These are phyloP conservation scores for Mycena pura DNA, from an alignment of 768 basidiomycete species.

Conservation along the genomic window DNA sequence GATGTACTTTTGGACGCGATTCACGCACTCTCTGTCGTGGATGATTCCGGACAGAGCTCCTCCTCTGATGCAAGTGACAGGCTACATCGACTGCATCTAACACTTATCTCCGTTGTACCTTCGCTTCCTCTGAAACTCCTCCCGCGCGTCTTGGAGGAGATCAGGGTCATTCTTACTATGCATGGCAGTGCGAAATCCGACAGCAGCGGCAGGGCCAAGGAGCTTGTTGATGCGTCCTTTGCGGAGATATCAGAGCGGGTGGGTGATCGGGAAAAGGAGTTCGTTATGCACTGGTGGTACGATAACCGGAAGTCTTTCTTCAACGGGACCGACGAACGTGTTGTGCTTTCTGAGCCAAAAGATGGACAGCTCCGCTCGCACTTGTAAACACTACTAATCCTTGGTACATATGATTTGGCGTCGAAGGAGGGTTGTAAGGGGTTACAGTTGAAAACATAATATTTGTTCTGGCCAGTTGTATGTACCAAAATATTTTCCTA, in stretches of 20 bases:
- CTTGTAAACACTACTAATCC: too few species aligned
- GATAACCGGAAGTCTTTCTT: slow-evolving; percentile 39
- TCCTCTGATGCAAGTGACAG: slow-evolving; percentile 33
- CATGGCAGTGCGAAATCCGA: slow-evolving; percentile 36
- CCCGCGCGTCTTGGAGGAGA: slow-evolving; percentile 58
- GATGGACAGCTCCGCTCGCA: too few species aligned
- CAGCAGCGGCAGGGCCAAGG: slow-evolving; percentile 35
- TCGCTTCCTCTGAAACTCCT: slow-evolving; percentile 66
- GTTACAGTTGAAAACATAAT: too few species aligned
- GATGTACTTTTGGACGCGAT: slow-evolving; percentile 60
- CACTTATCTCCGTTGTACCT: slow-evolving; percentile 69
- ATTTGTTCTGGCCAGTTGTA: too few species aligned
- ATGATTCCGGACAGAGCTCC: slow-evolving; percentile 32
- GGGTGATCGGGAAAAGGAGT: slow-evolving; percentile 74
- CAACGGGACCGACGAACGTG: neutral
- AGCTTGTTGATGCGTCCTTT: slow-evolving; percentile 65
- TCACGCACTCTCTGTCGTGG: slow-evolving; percentile 33
- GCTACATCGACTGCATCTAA: slow-evolving; percentile 65
- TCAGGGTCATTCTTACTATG: slow-evolving; percentile 41
- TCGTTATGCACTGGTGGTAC: slow-evolving; percentile 78
- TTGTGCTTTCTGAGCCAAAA: neutral
- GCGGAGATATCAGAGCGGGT: slow-evolving; percentile 67
- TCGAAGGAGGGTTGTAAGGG: too few species aligned
- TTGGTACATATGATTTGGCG: too few species aligned
- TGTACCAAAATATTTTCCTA: too few species aligned